Base-by-base conservation (phyloP, 1,139 yeast species). In the Taphrina communis region DNA sequence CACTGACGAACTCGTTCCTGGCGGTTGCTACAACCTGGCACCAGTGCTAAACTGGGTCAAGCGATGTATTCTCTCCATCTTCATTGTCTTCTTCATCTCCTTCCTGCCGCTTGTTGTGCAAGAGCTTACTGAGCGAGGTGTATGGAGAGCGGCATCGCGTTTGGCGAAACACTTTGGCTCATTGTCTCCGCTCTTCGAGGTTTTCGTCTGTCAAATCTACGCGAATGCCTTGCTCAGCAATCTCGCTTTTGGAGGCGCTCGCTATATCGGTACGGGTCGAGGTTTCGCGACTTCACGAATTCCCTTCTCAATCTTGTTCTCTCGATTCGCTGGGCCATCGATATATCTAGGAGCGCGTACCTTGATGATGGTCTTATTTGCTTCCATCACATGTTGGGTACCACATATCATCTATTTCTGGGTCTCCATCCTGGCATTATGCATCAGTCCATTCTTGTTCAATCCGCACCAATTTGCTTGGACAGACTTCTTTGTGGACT, bases 391-490 rank as follows among this genome's bases (percentile, higher is more conserved):
- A 53, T 92, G 90, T 80, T 94, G 99, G 99, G 97, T 94, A 82
- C 90, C 98, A 48, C 96, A 98, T 69, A 84, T 95, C 77, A 82
- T 94, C 75, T 94, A 99, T 98, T 95, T 95, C 88, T 94, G 98
- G 97, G 93, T 96, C 70, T 90, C 97, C 31, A 83, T 93, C 76
- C 84, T 93, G 68, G 90, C 99, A 7, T 85, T 94, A 83, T 86
- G 92, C 82, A 86, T 92, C 76, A 89, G 98, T 63, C 99, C 99
- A 76, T 93, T 94, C 80, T 78, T 94, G 73, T 94, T 91, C 86
- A 94, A 94, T 82, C 99, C 99, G 70, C 99, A 94, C 82, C 99
- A 94, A 83, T 94, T 95, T 80, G 90, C 99, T 70, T 92, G 97
- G 97, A 96, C 92, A 79, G 99, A 94, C 81, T 95, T 90, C 86